Evolutionary conservation across 1,284 basidiomycete species (phyloP).

Genomic region (Crocinoboletus sp.): DNA sequence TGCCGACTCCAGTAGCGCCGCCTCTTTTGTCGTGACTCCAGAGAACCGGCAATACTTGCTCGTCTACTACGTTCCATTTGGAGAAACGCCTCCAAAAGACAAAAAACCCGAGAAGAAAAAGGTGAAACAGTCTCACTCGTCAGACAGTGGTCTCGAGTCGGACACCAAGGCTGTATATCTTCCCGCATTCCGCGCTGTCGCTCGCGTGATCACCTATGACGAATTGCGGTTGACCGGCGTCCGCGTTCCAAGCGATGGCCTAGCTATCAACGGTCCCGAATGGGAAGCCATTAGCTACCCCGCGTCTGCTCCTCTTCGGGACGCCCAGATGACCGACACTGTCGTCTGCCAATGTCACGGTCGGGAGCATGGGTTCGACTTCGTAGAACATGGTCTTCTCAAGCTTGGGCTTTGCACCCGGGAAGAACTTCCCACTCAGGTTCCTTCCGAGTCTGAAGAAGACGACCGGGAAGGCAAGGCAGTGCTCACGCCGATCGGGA

Average conservation of each 20-base stretch:
- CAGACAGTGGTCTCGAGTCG: conserved; percentile 35
- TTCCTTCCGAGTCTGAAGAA: conserved; percentile 33
- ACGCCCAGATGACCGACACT: conserved; percentile 26
- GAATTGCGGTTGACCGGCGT: conserved; percentile 68
- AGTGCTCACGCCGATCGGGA: conserved; percentile 62
- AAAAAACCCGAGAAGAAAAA: conserved; percentile 35
- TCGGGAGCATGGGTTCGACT: conserved; percentile 62
- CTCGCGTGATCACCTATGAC: conserved; percentile 60
- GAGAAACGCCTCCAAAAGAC: conserved; percentile 24
- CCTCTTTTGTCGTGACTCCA: conserved; percentile 38
- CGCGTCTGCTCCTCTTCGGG: not conserved
- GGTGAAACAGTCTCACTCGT: conserved; percentile 27
- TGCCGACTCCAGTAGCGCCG: conserved; percentile 26
- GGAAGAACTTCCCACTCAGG: conserved; percentile 19
- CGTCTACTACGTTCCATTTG: conserved; percentile 62
- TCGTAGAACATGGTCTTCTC: conserved; percentile 63
- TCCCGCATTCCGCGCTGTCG: conserved; percentile 59
- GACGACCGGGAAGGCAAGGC: conserved; percentile 36
- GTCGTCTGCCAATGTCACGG: conserved; percentile 62
- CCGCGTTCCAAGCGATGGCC: conserved; percentile 63
- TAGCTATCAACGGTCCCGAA: conserved; percentile 59
- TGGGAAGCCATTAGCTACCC: conserved; percentile 45
- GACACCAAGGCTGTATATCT: conserved; percentile 47
- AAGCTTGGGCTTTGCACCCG: conserved; percentile 56
- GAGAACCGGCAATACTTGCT: conserved; percentile 64